Base-by-base conservation (phyloP, 306 rosid species). In the Erythrophleum fordii region DNA sequence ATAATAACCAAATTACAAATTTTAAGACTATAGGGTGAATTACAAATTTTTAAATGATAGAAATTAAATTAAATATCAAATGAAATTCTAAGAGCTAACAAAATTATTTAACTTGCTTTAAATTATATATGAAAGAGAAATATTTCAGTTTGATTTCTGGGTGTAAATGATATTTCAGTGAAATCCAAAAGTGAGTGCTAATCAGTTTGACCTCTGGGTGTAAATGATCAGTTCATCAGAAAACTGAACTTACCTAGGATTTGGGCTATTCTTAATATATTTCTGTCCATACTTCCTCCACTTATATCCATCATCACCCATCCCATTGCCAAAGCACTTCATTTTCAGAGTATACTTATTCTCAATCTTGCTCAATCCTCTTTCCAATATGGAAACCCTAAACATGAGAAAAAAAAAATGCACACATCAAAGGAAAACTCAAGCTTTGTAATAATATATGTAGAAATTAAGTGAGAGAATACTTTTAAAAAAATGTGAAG, bases 201-300 rank as follows among this genome's bases (percentile, higher is more conserved):
- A 11, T 34, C 13, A 49, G 20, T 16, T 49, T 49, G 8, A 2
- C 56, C 2, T 48, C 0, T 49, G 56, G 22, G 0, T 5, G 18
- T 3, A 41, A 35, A 68, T 2, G 73, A 41, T 10, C 11, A 69
- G 39, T 11, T 76, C 44, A 28, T 22, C 59, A 49, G 31, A 31
- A 44, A 34, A 26, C 26, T 23, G 31, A 6, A 42, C 1, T 86
- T 88, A 95, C 98, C 98, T 92, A 44, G 97, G 98, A 90, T 92
- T 91, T 65, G 94, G 88, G 83, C 95, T 92, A 78, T 92, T 95
- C 85, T 95, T 95, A 12, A 95, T 95, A 41, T 89, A 88, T 83
- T 95, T 95, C 83, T 94, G 98, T 0, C 98, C 98, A 77, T 94
- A 94, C 71, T 94, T 94, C 79, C 98, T 90, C 97, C 98, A 94